Base-by-base conservation (phyloP, 2,329 filamentous ascomycete genomes). In the Sclerotinia sclerotiorum region DNA sequence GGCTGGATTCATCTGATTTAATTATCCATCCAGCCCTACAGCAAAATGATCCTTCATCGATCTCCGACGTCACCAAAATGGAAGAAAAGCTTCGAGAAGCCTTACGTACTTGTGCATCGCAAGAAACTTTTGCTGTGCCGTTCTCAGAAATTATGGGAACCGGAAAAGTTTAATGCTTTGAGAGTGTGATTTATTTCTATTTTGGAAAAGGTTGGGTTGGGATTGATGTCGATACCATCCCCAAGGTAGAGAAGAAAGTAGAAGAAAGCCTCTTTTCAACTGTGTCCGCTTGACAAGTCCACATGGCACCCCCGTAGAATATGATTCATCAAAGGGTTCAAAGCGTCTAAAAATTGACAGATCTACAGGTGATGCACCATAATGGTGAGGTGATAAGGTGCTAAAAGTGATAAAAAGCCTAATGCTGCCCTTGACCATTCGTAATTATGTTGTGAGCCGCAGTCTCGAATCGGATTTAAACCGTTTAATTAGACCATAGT, bases 401-500 rank as follows among this genome's bases (percentile, higher is more conserved):
- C 21, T 21, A 58, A 58, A 24, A 17, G 35, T 27, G 21, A 6
- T 24, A n/a, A 63, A 51, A 62, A 27, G 46, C 60, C 68, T 54
- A 49, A 63, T 46, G 24, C 11, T 39, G 63, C 46, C 58, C 32
- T n/a, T 61, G 49, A 35, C 4, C n/a, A 61, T 49, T 49, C 44
- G 60, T 61, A 68, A 57, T 52, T 46, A 73, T 76, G 74, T 67
- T 72, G 68, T 69, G 72, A 75, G 73, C 75, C 73, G 73, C 73
- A 70, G 68, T 48, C 42, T 71, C 72, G 67, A 75, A 74, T 74
- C 72, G 73, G 71, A 72, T 70, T 66, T 67, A 55, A 63, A 65
- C 74, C 72, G 61, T 69, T 69, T 57, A 70, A 72, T 72, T 51
- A 46, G 60, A 42, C 17, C 3, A 35, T 19, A 21, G n/a, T 63